These are phyloP conservation scores for Plasmodium relictum DNA, from an alignment of 169 alveolate species.

Conservation along the genomic window DNA sequence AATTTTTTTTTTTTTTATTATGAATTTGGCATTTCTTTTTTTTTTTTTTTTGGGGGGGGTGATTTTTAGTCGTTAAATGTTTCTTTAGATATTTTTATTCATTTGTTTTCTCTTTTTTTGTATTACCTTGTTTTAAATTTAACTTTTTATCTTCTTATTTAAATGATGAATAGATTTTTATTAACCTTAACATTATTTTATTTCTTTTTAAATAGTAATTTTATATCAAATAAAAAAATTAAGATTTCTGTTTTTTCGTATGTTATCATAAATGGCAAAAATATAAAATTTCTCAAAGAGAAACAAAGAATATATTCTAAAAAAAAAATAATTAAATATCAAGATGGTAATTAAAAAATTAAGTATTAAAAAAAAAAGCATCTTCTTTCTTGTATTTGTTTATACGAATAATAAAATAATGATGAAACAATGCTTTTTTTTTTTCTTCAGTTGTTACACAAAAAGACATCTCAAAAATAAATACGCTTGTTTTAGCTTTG, in stretches of 20 bases:
- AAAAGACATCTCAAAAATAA: constrained; percentile 57
- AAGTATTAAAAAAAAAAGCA: background rate
- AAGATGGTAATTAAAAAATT: constrained; percentile 25
- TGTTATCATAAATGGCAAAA: constrained; percentile 11
- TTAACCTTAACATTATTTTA: constrained; percentile 23
- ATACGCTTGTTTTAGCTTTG: constrained; percentile 54
- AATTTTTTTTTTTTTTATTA: too few relatives aligned
- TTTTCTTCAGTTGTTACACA: constrained; percentile 59
- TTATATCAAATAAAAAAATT: constrained; percentile 1
- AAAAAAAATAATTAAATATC: constrained; percentile 33
- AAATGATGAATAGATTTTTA: constrained; percentile 17
- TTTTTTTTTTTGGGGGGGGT: constrained; percentile 11
- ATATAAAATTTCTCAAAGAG: background rate
- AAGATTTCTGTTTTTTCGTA: constrained; percentile 24
- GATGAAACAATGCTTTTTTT: background rate
- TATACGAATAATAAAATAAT: background rate
- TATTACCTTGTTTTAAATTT: too few relatives aligned
- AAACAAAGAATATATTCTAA: background rate
- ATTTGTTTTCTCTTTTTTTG: too few relatives aligned
- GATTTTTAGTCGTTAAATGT: background rate
- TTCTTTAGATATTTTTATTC: background rate
- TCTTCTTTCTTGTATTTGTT: background rate
- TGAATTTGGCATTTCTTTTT: background rate
- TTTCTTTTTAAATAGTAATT: background rate
- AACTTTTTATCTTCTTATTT: background rate